Conservation (phyloP, 78 protist species). For the Monocercomonoides exilis region DNA sequence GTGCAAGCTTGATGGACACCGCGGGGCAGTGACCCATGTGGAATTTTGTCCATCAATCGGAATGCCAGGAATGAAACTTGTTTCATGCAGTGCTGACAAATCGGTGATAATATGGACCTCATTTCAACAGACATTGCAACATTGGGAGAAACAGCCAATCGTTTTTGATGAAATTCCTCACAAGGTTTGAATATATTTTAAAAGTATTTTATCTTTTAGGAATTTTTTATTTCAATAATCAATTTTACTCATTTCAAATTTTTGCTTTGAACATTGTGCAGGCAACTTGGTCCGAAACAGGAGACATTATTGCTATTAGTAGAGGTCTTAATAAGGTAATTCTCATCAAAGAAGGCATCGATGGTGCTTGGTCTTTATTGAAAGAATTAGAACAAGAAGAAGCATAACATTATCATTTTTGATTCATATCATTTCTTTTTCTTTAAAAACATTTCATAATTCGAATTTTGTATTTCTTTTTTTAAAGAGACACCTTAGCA, state of each 20-base stretch:
- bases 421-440: too few species aligned
- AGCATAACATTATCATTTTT: neutral
- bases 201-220: neutral
- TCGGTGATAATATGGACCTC: neutral
- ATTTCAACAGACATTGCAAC: neutral
- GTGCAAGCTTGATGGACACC: neutral
- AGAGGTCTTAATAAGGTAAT: neutral
- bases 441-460: too few species aligned
- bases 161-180: neutral
- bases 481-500: too few species aligned
- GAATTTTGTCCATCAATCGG: neutral
- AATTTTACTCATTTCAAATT: too few species aligned
- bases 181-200: neutral
- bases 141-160: neutral
- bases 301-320: neutral
- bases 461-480: too few species aligned
- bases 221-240: neutral
- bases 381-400: neutral
- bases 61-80: neutral
- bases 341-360: neutral
- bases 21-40: neutral
- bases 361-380: neutral
- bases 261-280: neutral
- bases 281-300: constrained; percentile 13
- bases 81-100: neutral